phyloP scores from a whole-genome alignment of 768 basidiomycete genomes.

The Gyrodon lividus region DNA sequence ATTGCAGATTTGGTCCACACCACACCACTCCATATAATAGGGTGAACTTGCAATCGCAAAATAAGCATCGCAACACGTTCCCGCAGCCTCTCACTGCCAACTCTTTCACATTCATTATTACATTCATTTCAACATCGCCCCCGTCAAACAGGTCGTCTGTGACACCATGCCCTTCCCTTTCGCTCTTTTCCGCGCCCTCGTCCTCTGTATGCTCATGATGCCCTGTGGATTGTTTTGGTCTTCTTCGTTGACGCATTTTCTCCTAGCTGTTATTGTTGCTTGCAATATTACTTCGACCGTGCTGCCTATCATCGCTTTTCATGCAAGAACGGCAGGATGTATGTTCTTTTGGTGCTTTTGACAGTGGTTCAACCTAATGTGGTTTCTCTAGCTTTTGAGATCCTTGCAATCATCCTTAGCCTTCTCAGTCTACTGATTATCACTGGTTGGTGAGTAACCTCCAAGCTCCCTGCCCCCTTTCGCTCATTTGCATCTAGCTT shows the following conservation, averaged over 20 bases:
- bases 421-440: constrained; percentile 13
- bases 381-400: constrained; percentile 20
- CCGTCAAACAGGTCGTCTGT: constrained; percentile 18
- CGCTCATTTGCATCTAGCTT: constrained; percentile 6
- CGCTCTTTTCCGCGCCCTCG: constrained; percentile 16
- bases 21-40: constrained; percentile 14
- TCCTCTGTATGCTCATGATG: constrained; percentile 17
- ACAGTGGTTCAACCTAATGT: not conserved
- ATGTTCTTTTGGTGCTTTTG: not conserved
- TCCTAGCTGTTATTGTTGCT: constrained; percentile 17
- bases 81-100: constrained; percentile 2
- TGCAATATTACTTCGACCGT: constrained; percentile 12
- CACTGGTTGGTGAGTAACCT: constrained; percentile 19
- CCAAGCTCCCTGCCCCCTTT: too few relatives aligned
- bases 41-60: not conserved
- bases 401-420: constrained; percentile 11
- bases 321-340: constrained; percentile 24
- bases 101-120: not conserved
- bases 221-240: not conserved
- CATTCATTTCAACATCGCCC: constrained; percentile 7
- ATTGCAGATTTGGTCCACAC: not conserved
- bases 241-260: not conserved
- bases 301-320: constrained; percentile 18
- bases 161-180: constrained; percentile 28
- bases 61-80: not conserved